Conservation (phyloP, 1,139 yeast genomes). For the Pichia kudriavzevii region DNA sequence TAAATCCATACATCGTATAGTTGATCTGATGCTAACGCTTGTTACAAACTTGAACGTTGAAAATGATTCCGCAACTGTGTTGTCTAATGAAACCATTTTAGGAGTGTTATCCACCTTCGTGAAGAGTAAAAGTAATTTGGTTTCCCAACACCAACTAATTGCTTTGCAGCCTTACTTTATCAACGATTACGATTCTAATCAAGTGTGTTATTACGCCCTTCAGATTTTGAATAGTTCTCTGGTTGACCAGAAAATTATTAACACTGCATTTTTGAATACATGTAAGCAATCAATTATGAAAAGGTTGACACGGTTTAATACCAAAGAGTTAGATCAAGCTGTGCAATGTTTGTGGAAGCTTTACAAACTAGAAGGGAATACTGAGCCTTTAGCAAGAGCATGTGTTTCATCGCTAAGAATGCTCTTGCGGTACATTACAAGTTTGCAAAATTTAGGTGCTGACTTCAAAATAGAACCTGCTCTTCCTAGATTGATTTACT, state of each 20-base stretch:
- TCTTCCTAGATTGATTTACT: slow-evolving; percentile 48
- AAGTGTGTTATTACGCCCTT: slow-evolving; percentile 40
- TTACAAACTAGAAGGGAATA: slow-evolving; percentile 26
- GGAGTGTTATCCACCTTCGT: slow-evolving; percentile 48
- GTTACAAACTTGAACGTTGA: too few species aligned
- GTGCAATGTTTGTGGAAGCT: slow-evolving; percentile 60
- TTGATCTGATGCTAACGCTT: slow-evolving; percentile 29
- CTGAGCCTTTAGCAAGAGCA: slow-evolving; percentile 48
- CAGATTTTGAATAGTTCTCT: slow-evolving; percentile 47
- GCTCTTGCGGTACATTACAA: slow-evolving; percentile 9
- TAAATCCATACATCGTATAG: slow-evolving; percentile 21
- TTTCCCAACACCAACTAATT: slow-evolving; percentile 58
- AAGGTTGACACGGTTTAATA: slow-evolving; percentile 50
- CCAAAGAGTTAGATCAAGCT: slow-evolving; percentile 57
- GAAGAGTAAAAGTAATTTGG: slow-evolving; percentile 40
- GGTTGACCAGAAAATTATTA: slow-evolving; percentile 34
- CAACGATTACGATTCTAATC: slow-evolving; percentile 35
- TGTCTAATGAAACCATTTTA: slow-evolving; percentile 32
- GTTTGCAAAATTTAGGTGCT: background rate
- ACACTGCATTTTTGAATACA: slow-evolving; percentile 42
- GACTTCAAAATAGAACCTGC: slow-evolving; percentile 34
- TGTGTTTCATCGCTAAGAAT: slow-evolving; percentile 45
- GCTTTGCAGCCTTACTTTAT: slow-evolving; percentile 53
- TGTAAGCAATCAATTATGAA: slow-evolving; percentile 47
- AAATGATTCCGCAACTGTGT: slow-evolving; percentile 12